A percentile compares a stretch with the other conserved stretches of the same genome.
Conservation (phyloP, 345 rosid genomes). For the Trapa bicornis region DNA sequence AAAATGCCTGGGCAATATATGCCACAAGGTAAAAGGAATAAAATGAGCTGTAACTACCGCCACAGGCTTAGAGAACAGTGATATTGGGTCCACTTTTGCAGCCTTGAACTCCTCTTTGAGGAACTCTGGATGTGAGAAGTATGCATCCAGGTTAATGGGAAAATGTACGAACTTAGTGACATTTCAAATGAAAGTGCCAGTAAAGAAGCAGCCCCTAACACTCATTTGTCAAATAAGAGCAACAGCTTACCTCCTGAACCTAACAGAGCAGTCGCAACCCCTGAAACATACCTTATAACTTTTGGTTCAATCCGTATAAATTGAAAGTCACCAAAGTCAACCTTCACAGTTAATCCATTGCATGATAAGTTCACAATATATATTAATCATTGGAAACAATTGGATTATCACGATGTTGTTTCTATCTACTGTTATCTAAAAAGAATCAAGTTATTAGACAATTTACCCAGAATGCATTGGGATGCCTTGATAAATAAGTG, state of each 20-base stretch:
- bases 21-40: not conserved
- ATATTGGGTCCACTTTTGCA: conserved; percentile 75
- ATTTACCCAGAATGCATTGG: conserved; percentile 87
- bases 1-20: not conserved
- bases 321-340: conserved; percentile 93
- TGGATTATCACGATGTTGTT: not conserved
- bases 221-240: not conserved
- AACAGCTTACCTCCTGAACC: conserved; percentile 77
- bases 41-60: conserved; percentile 34
- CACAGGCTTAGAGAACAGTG: conserved; percentile 78
- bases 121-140: conserved; percentile 38
- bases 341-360: conserved; percentile 33
- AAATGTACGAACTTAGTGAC: not conserved
- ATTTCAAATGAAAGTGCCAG: not conserved
- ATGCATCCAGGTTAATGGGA: conserved; percentile 1
- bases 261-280: conserved; percentile 79
- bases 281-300: conserved; percentile 72
- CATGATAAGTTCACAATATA: not conserved
- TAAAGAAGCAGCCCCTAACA: not conserved
- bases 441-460: conserved; percentile 6
- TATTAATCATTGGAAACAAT: not conserved
- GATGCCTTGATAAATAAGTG: conserved; percentile 78
- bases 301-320: conserved; percentile 74
- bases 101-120: conserved; percentile 50
- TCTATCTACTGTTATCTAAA: not conserved